These are phyloP conservation scores for Cyphellophora attinorum DNA, from an alignment of 2,329 filamentous ascomycete species.

Conservation along the genomic window DNA sequence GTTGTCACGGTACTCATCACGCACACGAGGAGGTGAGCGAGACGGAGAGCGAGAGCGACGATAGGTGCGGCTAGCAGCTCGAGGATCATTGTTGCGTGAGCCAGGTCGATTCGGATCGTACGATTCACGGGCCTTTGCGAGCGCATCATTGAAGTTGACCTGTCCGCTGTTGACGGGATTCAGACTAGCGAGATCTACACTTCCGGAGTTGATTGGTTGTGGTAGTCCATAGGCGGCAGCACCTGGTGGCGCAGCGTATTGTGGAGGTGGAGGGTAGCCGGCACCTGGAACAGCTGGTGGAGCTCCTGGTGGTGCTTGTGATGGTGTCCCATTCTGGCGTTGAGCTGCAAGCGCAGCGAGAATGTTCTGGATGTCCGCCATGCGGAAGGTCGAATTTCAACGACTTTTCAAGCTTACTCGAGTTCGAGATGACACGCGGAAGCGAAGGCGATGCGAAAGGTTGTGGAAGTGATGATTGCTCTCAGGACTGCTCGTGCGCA, in stretches of 20 bases:
- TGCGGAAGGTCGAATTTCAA: too few species aligned
- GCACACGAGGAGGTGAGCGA: constrained; percentile 58
- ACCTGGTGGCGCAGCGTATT: constrained; percentile 32
- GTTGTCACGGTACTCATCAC: constrained; percentile 64
- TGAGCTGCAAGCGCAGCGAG: constrained; percentile 45
- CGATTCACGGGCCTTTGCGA: constrained; percentile 67
- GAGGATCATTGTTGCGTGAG: constrained; percentile 10
- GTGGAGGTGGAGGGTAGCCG: constrained; percentile 29
- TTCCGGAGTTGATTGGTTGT: constrained; percentile 49
- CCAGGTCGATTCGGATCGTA: neutral
- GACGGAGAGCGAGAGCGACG: constrained; percentile 56
- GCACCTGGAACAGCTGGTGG: constrained; percentile 26
- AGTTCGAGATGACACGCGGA: too few species aligned
- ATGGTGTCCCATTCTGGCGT: constrained; percentile 37
- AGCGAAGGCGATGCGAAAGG: too few species aligned
- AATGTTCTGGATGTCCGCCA: constrained; percentile 39
- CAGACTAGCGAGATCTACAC: constrained; percentile 69
- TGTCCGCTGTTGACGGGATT: constrained; percentile 71
- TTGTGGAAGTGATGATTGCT: too few species aligned
- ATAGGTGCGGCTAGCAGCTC: constrained; percentile 43
- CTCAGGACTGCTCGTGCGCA: too few species aligned
- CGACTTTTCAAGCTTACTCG: too few species aligned
- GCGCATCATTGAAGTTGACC: constrained; percentile 73
- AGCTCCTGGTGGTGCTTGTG: constrained; percentile 24
- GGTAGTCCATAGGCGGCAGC: constrained; percentile 32